Conservation (phyloP, 169 alveolate species). For the Plasmodium cynomolgi region DNA sequence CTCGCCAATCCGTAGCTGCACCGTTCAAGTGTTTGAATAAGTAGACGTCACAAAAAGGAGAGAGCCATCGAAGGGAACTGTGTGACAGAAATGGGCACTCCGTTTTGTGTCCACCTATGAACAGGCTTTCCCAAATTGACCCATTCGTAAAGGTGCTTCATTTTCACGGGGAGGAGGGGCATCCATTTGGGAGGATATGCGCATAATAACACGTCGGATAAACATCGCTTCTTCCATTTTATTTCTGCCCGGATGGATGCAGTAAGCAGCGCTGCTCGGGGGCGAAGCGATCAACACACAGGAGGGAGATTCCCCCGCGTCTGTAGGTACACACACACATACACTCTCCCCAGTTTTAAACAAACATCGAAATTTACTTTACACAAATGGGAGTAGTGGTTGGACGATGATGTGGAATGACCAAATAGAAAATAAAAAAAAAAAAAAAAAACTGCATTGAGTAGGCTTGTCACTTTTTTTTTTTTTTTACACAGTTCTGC, state of each 20-base stretch:
- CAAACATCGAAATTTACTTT: neutral
- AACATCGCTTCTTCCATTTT: neutral
- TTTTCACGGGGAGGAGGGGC: neutral
- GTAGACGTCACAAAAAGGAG: neutral
- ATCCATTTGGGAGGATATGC: neutral
- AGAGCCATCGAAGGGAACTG: neutral
- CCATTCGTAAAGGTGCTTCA: neutral
- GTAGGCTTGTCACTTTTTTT: no score
- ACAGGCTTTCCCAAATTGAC: neutral
- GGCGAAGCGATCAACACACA: neutral
- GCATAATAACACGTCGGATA: neutral
- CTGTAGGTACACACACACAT: neutral
- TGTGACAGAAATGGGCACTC: neutral
- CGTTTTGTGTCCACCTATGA: neutral
- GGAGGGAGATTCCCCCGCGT: neutral
- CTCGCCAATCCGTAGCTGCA: neutral
- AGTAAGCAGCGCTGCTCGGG: neutral
- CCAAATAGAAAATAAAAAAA: neutral
- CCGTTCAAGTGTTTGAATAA: neutral
- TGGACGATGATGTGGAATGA: neutral
- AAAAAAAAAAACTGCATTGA: no score
- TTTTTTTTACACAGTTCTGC: no score
- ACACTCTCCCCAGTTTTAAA: neutral
- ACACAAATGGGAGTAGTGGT: neutral
- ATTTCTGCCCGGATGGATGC: neutral